Conservation (phyloP, 2,329 filamentous ascomycete genomes). For the Fusarium aywerte region DNA sequence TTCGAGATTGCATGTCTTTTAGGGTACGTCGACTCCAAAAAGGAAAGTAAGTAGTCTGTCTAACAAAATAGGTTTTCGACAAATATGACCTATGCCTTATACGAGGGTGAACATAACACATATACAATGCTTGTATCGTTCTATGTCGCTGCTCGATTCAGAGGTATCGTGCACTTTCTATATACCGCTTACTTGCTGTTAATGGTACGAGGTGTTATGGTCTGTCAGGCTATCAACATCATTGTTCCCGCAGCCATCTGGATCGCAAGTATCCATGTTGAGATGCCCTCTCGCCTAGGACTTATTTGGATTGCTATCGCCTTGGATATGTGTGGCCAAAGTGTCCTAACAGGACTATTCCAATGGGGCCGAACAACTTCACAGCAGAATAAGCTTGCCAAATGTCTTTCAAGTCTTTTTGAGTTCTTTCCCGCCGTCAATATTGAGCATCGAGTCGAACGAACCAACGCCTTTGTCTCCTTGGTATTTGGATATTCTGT, state of each 20-base stretch:
- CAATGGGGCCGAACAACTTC: constrained; percentile 43
- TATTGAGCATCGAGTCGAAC: constrained; percentile 73
- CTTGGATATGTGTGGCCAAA: constrained; percentile 62
- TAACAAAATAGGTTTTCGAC: constrained; percentile 61
- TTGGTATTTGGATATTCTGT: constrained; percentile 73
- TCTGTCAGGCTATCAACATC: constrained; percentile 57
- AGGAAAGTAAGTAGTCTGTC: neutral
- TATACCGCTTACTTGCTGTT: constrained; percentile 61
- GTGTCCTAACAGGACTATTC: constrained; percentile 56
- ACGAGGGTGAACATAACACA: constrained; percentile 58
- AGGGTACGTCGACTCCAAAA: constrained; percentile 51
- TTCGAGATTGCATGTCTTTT: constrained; percentile 71
- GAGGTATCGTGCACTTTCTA: constrained; percentile 60
- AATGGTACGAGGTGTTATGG: constrained; percentile 67
- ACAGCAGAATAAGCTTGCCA: constrained; percentile 35
- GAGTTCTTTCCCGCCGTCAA: constrained; percentile 72
- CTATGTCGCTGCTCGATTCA: constrained; percentile 68
- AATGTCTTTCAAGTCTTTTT: constrained; percentile 54
- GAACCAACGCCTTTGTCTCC: constrained; percentile 72
- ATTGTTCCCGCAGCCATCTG: constrained; percentile 64
- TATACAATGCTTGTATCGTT: constrained; percentile 69
- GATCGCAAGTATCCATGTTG: constrained; percentile 68
- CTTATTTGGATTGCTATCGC: constrained; percentile 67
- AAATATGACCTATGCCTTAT: constrained; percentile 69
- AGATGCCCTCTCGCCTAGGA: constrained; percentile 64